Percentiles rank a stretch among this genome's conserved stretches.
Conservation (phyloP, 345 rosid genomes). For the Populus nigra region DNA sequence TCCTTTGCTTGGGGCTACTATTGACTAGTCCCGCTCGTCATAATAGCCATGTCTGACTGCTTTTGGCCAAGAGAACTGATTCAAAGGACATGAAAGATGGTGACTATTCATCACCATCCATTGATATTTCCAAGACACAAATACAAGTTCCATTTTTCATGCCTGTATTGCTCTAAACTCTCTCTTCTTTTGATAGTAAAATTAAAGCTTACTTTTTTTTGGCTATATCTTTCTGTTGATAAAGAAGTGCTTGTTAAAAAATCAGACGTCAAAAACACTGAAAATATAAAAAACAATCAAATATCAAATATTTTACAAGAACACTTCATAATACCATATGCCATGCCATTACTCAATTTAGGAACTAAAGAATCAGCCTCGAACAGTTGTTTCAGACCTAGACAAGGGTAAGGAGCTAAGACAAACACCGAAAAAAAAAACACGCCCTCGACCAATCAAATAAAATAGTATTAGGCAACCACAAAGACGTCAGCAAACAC, state of each 20-base stretch:
- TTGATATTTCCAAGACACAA: conserved; percentile 43
- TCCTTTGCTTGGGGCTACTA: conserved; percentile 25
- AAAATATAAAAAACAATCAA: too few species aligned
- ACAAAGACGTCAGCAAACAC: conserved; percentile 8
- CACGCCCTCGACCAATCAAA: background rate
- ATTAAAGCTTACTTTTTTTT: background rate
- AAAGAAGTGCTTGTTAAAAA: too few species aligned
- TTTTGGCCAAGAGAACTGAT: conserved; percentile 52
- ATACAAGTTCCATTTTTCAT: conserved; percentile 12
- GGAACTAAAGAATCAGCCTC: conserved; percentile 17
- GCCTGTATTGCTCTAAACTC: background rate
- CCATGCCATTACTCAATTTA: conserved; percentile 20
- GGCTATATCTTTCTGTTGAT: background rate
- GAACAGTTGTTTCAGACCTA: background rate
- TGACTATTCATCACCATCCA: conserved; percentile 62
- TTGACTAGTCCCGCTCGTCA: conserved; percentile 78
- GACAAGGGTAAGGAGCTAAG: background rate
- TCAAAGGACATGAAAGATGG: conserved; percentile 56
- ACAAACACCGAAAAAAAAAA: conserved; percentile 1
- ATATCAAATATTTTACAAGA: too few species aligned
- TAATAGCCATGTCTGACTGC: conserved; percentile 64
- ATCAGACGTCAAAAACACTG: too few species aligned
- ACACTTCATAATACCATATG: too few species aligned
- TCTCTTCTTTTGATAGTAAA: background rate
- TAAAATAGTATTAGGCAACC: background rate